A percentile compares a stretch with the other conserved stretches of the same genome.
Conservation (phyloP, 805 yeast species). For the Myxozyma kluyveri region DNA sequence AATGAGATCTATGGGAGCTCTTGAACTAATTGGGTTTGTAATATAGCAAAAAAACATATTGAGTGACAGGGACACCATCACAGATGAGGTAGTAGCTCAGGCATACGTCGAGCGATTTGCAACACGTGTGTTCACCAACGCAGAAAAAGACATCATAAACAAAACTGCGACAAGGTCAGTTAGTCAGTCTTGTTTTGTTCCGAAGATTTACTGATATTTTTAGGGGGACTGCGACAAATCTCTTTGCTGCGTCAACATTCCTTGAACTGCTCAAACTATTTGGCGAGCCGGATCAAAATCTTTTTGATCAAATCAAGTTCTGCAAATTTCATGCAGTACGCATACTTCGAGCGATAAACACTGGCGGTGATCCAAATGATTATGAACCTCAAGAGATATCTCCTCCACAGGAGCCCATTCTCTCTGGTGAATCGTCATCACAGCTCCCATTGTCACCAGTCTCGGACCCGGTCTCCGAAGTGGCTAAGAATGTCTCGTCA, state of each 20-base stretch:
- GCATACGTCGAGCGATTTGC: slow-evolving; percentile 59
- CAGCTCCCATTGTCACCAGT: neutral
- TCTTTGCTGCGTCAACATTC: slow-evolving; percentile 56
- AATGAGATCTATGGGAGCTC: neutral
- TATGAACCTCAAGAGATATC: slow-evolving; percentile 40
- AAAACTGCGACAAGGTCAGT: slow-evolving; percentile 42
- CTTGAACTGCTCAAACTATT: slow-evolving; percentile 50
- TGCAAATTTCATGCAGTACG: slow-evolving; percentile 63
- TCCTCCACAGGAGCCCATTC: slow-evolving; percentile 17
- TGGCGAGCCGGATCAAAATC: slow-evolving; percentile 17
- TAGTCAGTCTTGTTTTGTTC: neutral
- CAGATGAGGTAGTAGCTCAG: slow-evolving; percentile 57
- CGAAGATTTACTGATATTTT: neutral
- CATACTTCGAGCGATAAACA: slow-evolving; percentile 49
- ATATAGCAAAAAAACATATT: slow-evolving; percentile 23
- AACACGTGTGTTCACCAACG: slow-evolving; percentile 54
- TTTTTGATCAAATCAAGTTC: slow-evolving; percentile 50
- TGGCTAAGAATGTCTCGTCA: neutral
- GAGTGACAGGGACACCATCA: slow-evolving; percentile 49
- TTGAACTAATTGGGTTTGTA: neutral
- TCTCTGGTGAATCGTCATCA: slow-evolving; percentile 27
- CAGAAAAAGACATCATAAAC: slow-evolving; percentile 48
- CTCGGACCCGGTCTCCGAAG: neutral
- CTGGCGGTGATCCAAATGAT: slow-evolving; percentile 59
- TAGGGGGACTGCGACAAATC: slow-evolving; percentile 47